A percentile compares a stretch with the other conserved stretches of the same genome.
Conservation (phyloP, 768 basidiomycete genomes). For the Sarcodon aspratus region DNA sequence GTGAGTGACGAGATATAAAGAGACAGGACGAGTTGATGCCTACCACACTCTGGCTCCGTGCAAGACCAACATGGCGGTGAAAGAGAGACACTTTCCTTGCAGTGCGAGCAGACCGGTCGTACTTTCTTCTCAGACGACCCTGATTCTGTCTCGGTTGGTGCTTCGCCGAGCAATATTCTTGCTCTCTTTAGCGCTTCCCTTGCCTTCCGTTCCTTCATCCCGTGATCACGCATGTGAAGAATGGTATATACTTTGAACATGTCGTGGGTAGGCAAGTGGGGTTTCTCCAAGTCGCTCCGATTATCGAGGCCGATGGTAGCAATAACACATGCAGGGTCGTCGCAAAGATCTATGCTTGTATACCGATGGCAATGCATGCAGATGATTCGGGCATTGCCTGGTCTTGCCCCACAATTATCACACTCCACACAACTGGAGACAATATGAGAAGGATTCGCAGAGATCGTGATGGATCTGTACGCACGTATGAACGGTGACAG, state of each 20-base stretch:
- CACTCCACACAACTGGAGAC: conserved; percentile 9
- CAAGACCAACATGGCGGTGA: not conserved
- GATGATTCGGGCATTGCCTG: conserved; percentile 17
- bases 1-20: not conserved
- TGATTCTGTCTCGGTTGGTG: not conserved
- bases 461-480: not conserved
- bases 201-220: conserved; percentile 11
- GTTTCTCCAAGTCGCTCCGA: conserved; percentile 6
- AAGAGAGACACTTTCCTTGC: not conserved
- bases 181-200: conserved; percentile 11
- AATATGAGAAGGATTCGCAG: not conserved
- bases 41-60: not conserved
- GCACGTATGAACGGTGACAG: not conserved
- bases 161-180: conserved; percentile 2
- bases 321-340: conserved; percentile 11
- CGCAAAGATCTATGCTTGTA: conserved; percentile 19
- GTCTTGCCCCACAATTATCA: conserved; percentile 14
- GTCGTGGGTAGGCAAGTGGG: conserved; percentile 19
- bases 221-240: conserved; percentile 6
- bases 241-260: conserved; percentile 17
- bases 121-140: not conserved
- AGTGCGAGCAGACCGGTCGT: not conserved
- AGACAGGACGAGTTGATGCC: not conserved
- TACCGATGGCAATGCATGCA: conserved; percentile 19
- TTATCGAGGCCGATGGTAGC: conserved; percentile 5